Conservation (phyloP, 805 yeast species). For the Pichia californica region DNA sequence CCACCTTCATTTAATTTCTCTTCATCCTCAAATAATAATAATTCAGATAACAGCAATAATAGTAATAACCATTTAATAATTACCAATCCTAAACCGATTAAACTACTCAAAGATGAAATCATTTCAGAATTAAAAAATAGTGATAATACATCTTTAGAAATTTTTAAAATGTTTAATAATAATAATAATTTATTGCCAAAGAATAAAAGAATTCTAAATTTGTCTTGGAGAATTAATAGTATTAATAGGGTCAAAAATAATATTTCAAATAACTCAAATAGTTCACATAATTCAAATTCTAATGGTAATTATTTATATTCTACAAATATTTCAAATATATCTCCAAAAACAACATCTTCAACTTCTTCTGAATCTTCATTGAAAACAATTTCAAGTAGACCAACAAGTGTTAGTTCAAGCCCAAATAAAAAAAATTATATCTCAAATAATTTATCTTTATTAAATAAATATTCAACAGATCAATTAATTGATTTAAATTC, state of each 20-base stretch:
- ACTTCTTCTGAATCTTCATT: background rate
- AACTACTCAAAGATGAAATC: constrained; percentile 24
- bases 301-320: too few relatives aligned
- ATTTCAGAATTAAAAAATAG: constrained; percentile 21
- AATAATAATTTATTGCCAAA: constrained; percentile 30
- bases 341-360: constrained; percentile 5
- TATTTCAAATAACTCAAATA: background rate
- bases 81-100: constrained; percentile 15
- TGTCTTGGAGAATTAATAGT: constrained; percentile 32
- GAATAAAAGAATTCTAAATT: constrained; percentile 29
- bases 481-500: constrained; percentile 3
- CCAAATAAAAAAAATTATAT: background rate
- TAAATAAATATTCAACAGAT: constrained; percentile 1
- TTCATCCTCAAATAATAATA: background rate
- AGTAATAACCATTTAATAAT: background rate
- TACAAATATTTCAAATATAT: background rate
- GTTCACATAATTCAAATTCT: too few relatives aligned
- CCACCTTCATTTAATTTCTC: constrained; percentile 1
- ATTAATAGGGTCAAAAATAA: constrained; percentile 22
- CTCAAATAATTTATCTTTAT: background rate
- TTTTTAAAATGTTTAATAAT: constrained; percentile 32
- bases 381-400: background rate
- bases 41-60: background rate
- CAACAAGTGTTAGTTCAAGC: background rate
- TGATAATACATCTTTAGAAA: constrained; percentile 27